Evolutionary conservation across 768 basidiomycete genomes (phyloP).

Genomic region (Leccinum rimulosum): DNA sequence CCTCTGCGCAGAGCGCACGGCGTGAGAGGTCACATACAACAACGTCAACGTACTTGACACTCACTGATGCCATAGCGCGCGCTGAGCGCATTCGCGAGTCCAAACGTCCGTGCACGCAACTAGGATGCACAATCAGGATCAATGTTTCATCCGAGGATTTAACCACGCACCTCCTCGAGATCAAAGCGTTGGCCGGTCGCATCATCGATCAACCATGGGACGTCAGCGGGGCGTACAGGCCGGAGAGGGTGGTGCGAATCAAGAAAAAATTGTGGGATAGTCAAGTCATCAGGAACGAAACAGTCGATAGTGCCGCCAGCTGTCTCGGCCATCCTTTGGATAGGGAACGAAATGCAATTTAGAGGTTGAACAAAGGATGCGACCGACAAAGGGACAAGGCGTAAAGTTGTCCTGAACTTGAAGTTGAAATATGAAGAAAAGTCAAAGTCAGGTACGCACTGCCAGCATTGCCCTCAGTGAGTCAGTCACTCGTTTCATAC

Average conservation of each 20-base stretch:
- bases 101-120: slow-evolving; percentile 44
- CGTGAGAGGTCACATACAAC: not conserved
- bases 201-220: slow-evolving; percentile 65
- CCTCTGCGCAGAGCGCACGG: slow-evolving; percentile 32
- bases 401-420: too few relatives aligned
- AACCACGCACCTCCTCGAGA: slow-evolving; percentile 45
- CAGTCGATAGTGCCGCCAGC: slow-evolving; percentile 30
- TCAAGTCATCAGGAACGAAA: slow-evolving; percentile 58
- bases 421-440: too few relatives aligned
- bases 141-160: not conserved
- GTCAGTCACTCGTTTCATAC: too few relatives aligned
- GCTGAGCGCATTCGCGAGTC: slow-evolving; percentile 53
- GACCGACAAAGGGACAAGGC: too few relatives aligned
- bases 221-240: slow-evolving; percentile 43
- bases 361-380: too few relatives aligned
- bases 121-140: slow-evolving; percentile 11
- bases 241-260: slow-evolving; percentile 40
- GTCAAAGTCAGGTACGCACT: too few relatives aligned
- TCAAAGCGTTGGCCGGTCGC: slow-evolving; percentile 42
- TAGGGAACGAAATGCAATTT: not conserved
- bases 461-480: too few relatives aligned
- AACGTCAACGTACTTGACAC: slow-evolving; percentile 11
- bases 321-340: slow-evolving; percentile 22
- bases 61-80: slow-evolving; percentile 49
- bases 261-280: slow-evolving; percentile 68